Base-by-base conservation (phyloP, 176 grass and related monocot genomes). In the Carex scoparia region DNA sequence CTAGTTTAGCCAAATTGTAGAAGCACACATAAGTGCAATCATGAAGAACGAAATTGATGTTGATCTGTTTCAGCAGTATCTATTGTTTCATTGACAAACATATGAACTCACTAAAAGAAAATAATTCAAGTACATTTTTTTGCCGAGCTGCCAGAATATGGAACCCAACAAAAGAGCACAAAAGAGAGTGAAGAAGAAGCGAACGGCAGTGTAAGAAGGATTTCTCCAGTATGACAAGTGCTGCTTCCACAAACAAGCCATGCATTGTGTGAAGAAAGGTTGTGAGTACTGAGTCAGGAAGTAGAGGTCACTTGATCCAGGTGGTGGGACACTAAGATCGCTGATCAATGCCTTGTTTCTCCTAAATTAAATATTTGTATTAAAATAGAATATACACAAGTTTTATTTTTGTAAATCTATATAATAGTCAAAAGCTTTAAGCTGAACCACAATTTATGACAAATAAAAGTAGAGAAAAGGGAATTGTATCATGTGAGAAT, bases 171-270 rank as follows among this genome's bases (percentile, higher is more conserved):
- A 65, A 32, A 94, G 85, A n/a, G 91, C 92, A 37, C 91, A 89
- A 7, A 90, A 10, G 2, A 76, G 77, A 68, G 92, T 98, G 80
- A 93, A 94, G 73, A 90, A 89, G 54, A 94, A 91, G 31, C 92
- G 85, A 27, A 94, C 88, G 4, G 92, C 84, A 55, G 90, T 98
- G 80, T 94, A 98, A 75, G 95, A 71, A 84, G 95, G 92, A 65
- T 94, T 98, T 81, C 95, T 87, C 95, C 95, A 98, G 56, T 98
- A 98, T 48, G 95, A 98, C 49, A 90, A 60, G 88, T 81, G 84
- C 54, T 93, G 92, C 64, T 98, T 98, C 95, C 95, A 98, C 44
- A 98, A 68, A 58, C 91, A 93, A 66, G 95, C 95, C 33, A 93
- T 18, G 32, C 91, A 94, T 85, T 98, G 95, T n/a, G 80, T 85